A percentile compares a stretch with the other conserved stretches of the same genome.
These are phyloP conservation scores for Tylopilus sp. DNA, from an alignment of 1,284 basidiomycete species.

Conservation along the genomic window DNA sequence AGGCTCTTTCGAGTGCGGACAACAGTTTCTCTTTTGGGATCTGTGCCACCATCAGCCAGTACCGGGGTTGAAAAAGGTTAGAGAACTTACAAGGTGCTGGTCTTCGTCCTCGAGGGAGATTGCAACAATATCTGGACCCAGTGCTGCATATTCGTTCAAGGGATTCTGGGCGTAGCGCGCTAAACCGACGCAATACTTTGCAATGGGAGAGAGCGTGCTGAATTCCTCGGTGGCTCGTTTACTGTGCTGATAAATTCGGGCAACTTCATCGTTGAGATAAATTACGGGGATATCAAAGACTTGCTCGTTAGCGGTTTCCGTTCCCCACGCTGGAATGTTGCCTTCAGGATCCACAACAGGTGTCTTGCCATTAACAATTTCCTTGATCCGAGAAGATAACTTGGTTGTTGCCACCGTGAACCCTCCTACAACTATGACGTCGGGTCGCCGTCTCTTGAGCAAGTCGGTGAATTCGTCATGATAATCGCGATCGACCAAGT, in stretches of 20 bases:
- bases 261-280: constrained; percentile 89
- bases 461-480: constrained; percentile 80
- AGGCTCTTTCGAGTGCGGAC: constrained; percentile 77
- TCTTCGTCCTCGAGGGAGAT: constrained; percentile 82
- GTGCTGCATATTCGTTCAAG: constrained; percentile 87
- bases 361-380: constrained; percentile 40
- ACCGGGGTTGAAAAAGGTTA: neutral
- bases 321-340: constrained; percentile 34
- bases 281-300: constrained; percentile 69
- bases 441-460: constrained; percentile 78
- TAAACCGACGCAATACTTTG: constrained; percentile 94
- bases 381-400: constrained; percentile 66
- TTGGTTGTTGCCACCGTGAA: constrained; percentile 81
- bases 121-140: constrained; percentile 79
- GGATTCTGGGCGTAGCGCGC: constrained; percentile 95
- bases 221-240: constrained; percentile 86
- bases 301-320: constrained; percentile 41
- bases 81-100: constrained; percentile 76
- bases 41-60: constrained; percentile 41
- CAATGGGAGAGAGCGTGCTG: constrained; percentile 73
- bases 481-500: constrained; percentile 69
- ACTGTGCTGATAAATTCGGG: constrained; percentile 92
- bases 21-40: constrained; percentile 85
- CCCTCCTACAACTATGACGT: constrained; percentile 89
- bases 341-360: constrained; percentile 26